Evolutionary conservation across 163 green algal species (phyloP).

Genomic region (Volvox carteri): DNA sequence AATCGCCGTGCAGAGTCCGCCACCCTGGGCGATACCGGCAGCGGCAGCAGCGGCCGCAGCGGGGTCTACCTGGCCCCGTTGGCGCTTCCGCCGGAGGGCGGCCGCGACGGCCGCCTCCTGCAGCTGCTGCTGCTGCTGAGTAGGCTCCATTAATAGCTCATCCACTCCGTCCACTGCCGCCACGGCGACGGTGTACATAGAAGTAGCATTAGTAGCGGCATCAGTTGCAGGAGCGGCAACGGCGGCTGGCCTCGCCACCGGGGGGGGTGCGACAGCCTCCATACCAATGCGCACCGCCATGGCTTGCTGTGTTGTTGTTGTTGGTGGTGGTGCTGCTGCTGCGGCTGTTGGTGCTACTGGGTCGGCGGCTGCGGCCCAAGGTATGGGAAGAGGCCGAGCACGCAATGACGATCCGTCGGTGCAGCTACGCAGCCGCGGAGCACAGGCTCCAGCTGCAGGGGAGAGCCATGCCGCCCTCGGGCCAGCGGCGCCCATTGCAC

Average conservation of each 20-base stretch:
- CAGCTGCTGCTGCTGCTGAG: neutral
- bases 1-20: neutral
- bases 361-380: too few relatives aligned
- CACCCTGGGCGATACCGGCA: neutral
- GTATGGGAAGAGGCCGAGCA: too few relatives aligned
- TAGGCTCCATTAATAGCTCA: constrained; percentile 1
- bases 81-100: neutral
- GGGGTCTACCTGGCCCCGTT: neutral
- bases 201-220: too few relatives aligned
- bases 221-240: too few relatives aligned
- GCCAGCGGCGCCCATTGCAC: too few relatives aligned
- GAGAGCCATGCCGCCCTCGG: too few relatives aligned
- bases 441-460: too few relatives aligned
- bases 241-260: neutral
- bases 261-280: too few relatives aligned
- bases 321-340: neutral
- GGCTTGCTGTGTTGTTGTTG: neutral
- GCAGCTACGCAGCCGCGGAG: too few relatives aligned
- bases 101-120: neutral
- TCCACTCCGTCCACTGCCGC: constrained; percentile 23
- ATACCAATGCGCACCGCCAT: too few relatives aligned
- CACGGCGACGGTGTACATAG: neutral
- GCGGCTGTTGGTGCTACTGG: too few relatives aligned
- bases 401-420: too few relatives aligned
- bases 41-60: neutral